A percentile compares a stretch with the other conserved stretches of the same genome.
Conservation (phyloP, 2,329 filamentous ascomycete genomes). For the Ophiostoma angusticollis region DNA sequence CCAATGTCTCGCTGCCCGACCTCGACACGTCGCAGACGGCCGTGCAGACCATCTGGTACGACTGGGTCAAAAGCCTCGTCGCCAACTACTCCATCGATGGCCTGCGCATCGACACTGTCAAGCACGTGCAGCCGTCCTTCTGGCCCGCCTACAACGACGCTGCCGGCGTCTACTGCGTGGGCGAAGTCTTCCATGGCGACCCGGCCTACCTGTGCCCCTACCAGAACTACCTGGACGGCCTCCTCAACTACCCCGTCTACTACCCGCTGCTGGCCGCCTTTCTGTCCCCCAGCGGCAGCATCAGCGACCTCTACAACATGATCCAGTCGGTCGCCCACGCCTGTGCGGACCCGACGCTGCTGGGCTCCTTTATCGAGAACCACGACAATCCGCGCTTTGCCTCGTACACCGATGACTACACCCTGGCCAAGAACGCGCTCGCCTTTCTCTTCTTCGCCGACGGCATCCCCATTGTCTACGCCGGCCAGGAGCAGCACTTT, state of each 20-base stretch:
- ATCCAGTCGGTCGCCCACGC: slow-evolving; percentile 22
- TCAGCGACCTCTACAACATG: slow-evolving; percentile 27
- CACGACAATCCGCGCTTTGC: slow-evolving; percentile 45
- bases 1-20: slow-evolving; percentile 47
- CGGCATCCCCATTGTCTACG: slow-evolving; percentile 52
- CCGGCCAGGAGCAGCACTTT: slow-evolving; percentile 52
- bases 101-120: slow-evolving; percentile 48
- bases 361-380: slow-evolving; percentile 45
- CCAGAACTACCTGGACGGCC: slow-evolving; percentile 38
- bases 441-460: slow-evolving; percentile 27
- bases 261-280: slow-evolving; percentile 28
- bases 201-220: slow-evolving; percentile 39
- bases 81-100: slow-evolving; percentile 44
- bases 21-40: slow-evolving; percentile 38
- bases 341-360: slow-evolving; percentile 31
- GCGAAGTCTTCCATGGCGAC: slow-evolving; percentile 46
- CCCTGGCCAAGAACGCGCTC: slow-evolving; percentile 47
- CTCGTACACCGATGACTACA: slow-evolving; percentile 36
- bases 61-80: slow-evolving; percentile 48
- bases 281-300: slow-evolving; percentile 21
- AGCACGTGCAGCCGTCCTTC: slow-evolving; percentile 47
- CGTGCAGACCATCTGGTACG: slow-evolving; percentile 28
- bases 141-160: slow-evolving; percentile 40
- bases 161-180: slow-evolving; percentile 45
- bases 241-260: slow-evolving; percentile 44